Base-by-base conservation (phyloP, 2,329 filamentous ascomycete genomes). In the Penicillium sp. region DNA sequence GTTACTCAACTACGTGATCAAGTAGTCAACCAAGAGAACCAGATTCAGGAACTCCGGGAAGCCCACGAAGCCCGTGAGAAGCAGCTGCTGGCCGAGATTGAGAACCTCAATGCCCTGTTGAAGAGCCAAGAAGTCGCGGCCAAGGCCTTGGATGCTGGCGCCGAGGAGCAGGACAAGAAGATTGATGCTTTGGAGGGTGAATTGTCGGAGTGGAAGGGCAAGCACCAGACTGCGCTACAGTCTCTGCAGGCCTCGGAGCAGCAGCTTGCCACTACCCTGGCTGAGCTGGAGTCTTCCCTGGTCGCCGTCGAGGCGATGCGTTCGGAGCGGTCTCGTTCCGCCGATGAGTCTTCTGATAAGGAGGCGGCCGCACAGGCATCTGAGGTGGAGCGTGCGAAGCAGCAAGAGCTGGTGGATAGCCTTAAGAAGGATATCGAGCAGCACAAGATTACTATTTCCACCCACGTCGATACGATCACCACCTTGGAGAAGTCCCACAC, bases 1-100 rank as follows among this genome's bases (percentile, higher is more conserved):
- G 89, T 98, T 35, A 90, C 92, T 4, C 90, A 89, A 17, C 87
- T 99, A 81, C 90, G 91, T 62, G 91, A 96, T 65, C 93, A 97
- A 77, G 85, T 99, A 5, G 87, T 93, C 73, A 89, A 92, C 76
- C 96, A 90, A 69, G 93, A 98, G 77, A 89, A 86, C 68, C 89
- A 94, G 73, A 88, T 97, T 65, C 85, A 85, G 62, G 82, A 87
- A 56, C 84, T 97, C 71, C 90, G 91, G 56, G 88, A 92, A 53
- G 83, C 86, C 0, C 89, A 97, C 68, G 83, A 85, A n/a, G 78
- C 82, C 15, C 88, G 91, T 30, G 94, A 98, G 78, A 85, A 87
- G 73, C 88, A 93, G 70, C 83, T 98, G 2, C 81, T 87, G 53
- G 81, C 83, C 9, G 89, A 97, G 77, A 81, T 98, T 24, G 86